Conservation (phyloP, 371 early-diverging fungal genomes). For the Rhizomucor miehei region DNA sequence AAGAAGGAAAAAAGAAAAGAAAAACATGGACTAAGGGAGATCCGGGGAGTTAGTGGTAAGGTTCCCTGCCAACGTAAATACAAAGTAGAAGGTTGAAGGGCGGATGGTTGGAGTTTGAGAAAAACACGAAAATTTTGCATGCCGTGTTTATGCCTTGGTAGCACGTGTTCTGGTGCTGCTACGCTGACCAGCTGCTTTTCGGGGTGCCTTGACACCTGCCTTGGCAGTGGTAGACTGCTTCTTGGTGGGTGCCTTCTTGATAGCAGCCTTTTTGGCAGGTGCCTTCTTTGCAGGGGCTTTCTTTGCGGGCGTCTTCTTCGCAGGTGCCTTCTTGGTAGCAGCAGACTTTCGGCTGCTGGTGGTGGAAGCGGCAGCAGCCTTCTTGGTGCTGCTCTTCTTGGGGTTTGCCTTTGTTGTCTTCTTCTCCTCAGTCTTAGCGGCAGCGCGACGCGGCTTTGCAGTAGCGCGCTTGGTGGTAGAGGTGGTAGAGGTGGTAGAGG, state of each 20-base stretch:
- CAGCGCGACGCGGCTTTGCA: slow-evolving; percentile 33
- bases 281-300: slow-evolving; percentile 46
- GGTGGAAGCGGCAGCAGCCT: slow-evolving; percentile 40
- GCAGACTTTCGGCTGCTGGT: slow-evolving; percentile 14
- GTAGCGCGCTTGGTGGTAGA: slow-evolving; percentile 41
- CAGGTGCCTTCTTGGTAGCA: slow-evolving; percentile 52
- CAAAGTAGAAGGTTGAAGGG: not conserved
- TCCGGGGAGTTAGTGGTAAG: not conserved
- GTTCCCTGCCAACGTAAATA: not conserved
- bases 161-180: slow-evolving; percentile 2
- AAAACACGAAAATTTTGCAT: no score
- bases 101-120: not conserved
- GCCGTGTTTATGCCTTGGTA: slow-evolving; percentile 14
- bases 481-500: slow-evolving; percentile 8
- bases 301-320: slow-evolving; percentile 42
- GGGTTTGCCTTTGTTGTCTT: slow-evolving; percentile 33
- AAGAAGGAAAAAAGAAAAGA: slow-evolving; percentile 1
- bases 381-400: slow-evolving; percentile 41
- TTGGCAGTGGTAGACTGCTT: slow-evolving; percentile 20
- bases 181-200: slow-evolving; percentile 13
- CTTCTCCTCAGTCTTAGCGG: slow-evolving; percentile 42
- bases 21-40: slow-evolving; percentile 1
- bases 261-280: slow-evolving; percentile 35
- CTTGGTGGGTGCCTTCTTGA: slow-evolving; percentile 20
- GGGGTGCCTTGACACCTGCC: slow-evolving; percentile 20